Conservation (phyloP, 805 yeast genomes). For the Wickerhamomyces pijperi region DNA sequence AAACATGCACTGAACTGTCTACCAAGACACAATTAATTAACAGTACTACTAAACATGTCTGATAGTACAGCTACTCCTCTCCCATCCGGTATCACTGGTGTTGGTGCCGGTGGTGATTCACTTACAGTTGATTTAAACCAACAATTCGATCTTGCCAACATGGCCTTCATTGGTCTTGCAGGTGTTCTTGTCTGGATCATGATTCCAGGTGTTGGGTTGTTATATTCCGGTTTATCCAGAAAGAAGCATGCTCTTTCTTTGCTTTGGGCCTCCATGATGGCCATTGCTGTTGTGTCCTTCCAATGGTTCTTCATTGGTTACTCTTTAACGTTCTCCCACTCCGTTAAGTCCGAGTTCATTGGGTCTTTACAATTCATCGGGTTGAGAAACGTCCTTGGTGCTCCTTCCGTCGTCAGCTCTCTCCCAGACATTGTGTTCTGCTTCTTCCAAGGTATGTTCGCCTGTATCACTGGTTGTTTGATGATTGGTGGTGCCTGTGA, state of each 20-base stretch:
- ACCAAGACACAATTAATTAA: no score
- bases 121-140: constrained; percentile 60
- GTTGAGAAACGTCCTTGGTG: constrained; percentile 72
- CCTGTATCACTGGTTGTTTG: constrained; percentile 82
- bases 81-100: constrained; percentile 37
- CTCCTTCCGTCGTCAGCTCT: constrained; percentile 50
- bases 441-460: constrained; percentile 95
- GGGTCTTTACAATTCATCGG: constrained; percentile 80
- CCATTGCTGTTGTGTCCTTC: constrained; percentile 70
- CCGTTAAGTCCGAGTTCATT: constrained; percentile 48
- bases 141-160: constrained; percentile 62
- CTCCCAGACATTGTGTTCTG: constrained; percentile 89
- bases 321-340: constrained; percentile 73
- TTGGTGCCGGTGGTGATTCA: constrained; percentile 75
- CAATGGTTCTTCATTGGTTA: constrained; percentile 99
- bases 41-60: constrained; percentile 21
- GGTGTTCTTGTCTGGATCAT: constrained; percentile 84
- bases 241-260: constrained; percentile 93
- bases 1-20: background rate
- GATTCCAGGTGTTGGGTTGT: constrained; percentile 91
- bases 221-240: constrained; percentile 88
- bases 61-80: constrained; percentile 13
- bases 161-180: constrained; percentile 79
- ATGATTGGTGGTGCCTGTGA: constrained; percentile 98
- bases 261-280: constrained; percentile 90